Evolutionary conservation across 2,329 filamentous ascomycete genomes (phyloP).

Genomic region (Byssochlamys sp.): DNA sequence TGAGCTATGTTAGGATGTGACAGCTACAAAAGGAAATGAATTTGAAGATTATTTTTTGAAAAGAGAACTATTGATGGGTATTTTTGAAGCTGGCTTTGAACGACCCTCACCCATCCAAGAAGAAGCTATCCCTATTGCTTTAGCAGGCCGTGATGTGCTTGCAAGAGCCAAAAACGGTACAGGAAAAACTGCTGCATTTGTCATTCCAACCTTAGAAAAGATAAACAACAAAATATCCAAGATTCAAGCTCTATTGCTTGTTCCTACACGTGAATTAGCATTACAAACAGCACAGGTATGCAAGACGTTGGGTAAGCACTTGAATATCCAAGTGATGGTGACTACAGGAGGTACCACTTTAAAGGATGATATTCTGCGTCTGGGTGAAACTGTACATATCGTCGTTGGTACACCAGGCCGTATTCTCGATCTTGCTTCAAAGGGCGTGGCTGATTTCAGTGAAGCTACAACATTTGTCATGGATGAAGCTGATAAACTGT

Average conservation of each 20-base stretch:
- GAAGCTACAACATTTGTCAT: constrained; percentile 96
- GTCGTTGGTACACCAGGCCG: constrained; percentile 93
- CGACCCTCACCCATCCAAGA: constrained; percentile 98
- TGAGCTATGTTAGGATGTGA: constrained; percentile 82
- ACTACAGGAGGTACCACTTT: constrained; percentile 91
- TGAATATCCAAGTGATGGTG: constrained; percentile 97
- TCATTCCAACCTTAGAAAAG: constrained; percentile 87
- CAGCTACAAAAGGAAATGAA: constrained; percentile 90
- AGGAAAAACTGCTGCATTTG: constrained; percentile 94
- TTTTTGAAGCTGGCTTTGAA: constrained; percentile 97
- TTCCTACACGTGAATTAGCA: constrained; percentile 90
- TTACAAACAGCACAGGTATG: constrained; percentile 98
- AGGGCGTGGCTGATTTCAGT: constrained; percentile 90
- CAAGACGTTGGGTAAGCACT: constrained; percentile 94
- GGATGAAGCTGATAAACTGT: constrained; percentile 97
- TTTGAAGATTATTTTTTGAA: constrained; percentile 96
- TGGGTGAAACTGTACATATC: constrained; percentile 91
- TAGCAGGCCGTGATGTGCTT: constrained; percentile 89
- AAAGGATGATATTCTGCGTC: constrained; percentile 89
- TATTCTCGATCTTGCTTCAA: constrained; percentile 91
- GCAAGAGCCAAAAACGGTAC: constrained; percentile 97
- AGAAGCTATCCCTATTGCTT: constrained; percentile 92
- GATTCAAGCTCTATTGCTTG: constrained; percentile 90
- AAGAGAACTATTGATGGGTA: constrained; percentile 92
- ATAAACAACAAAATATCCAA: constrained; percentile 96